Conservation (phyloP, 768 basidiomycete species). For the Sporobolomyces phaffii region DNA sequence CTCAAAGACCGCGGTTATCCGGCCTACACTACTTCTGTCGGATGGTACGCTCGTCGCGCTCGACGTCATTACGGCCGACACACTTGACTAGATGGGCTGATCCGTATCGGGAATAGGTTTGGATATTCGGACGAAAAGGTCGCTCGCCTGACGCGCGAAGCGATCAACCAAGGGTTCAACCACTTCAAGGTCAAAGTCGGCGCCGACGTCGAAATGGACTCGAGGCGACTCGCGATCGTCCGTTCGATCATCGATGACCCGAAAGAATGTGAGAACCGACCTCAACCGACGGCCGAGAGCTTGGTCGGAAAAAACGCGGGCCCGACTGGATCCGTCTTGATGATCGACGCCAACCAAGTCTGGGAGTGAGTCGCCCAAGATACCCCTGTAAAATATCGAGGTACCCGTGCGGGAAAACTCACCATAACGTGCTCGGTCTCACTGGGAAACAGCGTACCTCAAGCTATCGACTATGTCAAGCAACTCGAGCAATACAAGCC, state of each 20-base stretch:
- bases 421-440: too few species aligned
- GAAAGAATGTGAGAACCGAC: slow-evolving; percentile 57
- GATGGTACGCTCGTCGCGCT: slow-evolving; percentile 13
- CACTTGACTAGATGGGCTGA: too few species aligned
- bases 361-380: slow-evolving; percentile 12
- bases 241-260: slow-evolving; percentile 94
- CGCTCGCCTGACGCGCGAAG: slow-evolving; percentile 70
- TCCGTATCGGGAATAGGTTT: slow-evolving; percentile 41
- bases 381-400: too few species aligned
- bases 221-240: slow-evolving; percentile 80
- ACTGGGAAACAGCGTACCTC: slow-evolving; percentile 55
- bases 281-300: slow-evolving; percentile 57
- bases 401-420: too few species aligned
- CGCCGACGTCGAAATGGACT: slow-evolving; percentile 68
- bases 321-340: slow-evolving; percentile 84
- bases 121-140: slow-evolving; percentile 93
- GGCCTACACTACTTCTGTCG: slow-evolving; percentile 40
- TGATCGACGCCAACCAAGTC: slow-evolving; percentile 91
- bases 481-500: slow-evolving; percentile 73
- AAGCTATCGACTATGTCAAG: slow-evolving; percentile 86
- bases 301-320: slow-evolving; percentile 87
- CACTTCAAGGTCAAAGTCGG: slow-evolving; percentile 99
- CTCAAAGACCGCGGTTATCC: slow-evolving; percentile 51
- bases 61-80: too few species aligned
- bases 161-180: slow-evolving; percentile 80